Evolutionary conservation across 2,329 filamentous ascomycete genomes (phyloP), one percentile per base, ranked within the genome.

Genomic region (Aspergillus aculeatus): DNA sequence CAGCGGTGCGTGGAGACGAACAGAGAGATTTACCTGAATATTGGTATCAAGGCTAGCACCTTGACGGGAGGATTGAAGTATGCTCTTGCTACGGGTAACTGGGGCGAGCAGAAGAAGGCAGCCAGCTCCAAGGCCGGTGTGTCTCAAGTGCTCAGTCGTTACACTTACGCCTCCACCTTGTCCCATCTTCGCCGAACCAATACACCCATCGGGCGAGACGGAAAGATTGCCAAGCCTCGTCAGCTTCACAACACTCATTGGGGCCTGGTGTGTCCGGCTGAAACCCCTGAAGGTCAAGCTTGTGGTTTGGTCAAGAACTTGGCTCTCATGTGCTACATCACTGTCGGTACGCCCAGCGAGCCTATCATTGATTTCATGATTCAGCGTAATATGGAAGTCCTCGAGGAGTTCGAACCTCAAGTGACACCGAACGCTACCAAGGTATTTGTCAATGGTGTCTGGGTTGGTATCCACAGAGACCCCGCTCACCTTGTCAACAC

Each of bases 81-180:
- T 78, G 97, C 95, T 55, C 83, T 99, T 63, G 94, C 95, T 26
- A 99, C 95, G 14, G 95, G 95, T 66, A 99, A 99, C 78, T 99
- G 95, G 96, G 96, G 95, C 72, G 95, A 99, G 67, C 95, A 99
- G 81, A 99, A 98, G 84, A 99, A 98, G 82, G 93, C 95, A 21
- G 90, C 91, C 69, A 94, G 89, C 68, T 91, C 93, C 1, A 98
- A 96, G 65, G 95, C 95, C 50, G 96, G 95, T 83, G 95, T 99
- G 50, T 98, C 94, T 51, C 95, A 99, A 79, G 96, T 99, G 78
- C 80, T 99, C 71, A 99, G 97, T 81, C 87, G 95, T 74, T 99
- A 98, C 75, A 98, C 96, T 0, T 99, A 97, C 73, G 88, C 95
- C 16, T 99, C 96, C 47, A 98, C 94, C 0, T 80, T 99, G 48